These are phyloP conservation scores for Heimioporus sp. DNA, from an alignment of 768 basidiomycete species.

Conservation along the genomic window DNA sequence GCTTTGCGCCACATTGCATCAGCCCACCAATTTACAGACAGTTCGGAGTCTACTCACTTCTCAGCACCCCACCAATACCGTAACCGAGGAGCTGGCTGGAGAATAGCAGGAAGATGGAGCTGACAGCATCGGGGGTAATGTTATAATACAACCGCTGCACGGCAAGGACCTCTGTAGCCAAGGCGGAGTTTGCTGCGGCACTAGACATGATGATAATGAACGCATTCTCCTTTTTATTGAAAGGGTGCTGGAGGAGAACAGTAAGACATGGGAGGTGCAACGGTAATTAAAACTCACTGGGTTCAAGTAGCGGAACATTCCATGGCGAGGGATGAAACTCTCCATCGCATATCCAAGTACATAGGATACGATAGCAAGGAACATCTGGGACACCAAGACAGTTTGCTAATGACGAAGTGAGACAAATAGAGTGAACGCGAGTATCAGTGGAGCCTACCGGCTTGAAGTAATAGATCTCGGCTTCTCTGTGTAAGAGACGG, in stretches of 20 bases:
- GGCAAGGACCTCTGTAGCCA: slow-evolving; percentile 54
- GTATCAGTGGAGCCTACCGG: slow-evolving; percentile 33
- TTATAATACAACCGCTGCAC: slow-evolving; percentile 55
- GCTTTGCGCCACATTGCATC: too few relatives aligned
- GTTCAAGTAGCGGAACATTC: too few relatives aligned
- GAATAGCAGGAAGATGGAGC: slow-evolving; percentile 47
- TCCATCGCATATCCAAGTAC: slow-evolving; percentile 47
- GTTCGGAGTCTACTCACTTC: too few relatives aligned
- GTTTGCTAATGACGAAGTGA: slow-evolving; percentile 41
- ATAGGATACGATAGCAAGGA: slow-evolving; percentile 53
- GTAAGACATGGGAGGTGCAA: too few relatives aligned
- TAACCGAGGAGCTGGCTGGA: slow-evolving; percentile 42
- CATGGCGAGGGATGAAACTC: slow-evolving; percentile 45
- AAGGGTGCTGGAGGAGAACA: too few relatives aligned
- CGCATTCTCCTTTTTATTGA: slow-evolving; percentile 59
- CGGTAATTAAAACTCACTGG: too few relatives aligned
- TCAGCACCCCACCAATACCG: slow-evolving; percentile 56
- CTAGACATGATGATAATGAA: slow-evolving; percentile 57
- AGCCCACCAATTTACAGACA: too few relatives aligned
- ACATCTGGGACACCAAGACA: slow-evolving; percentile 51
- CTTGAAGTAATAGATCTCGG: slow-evolving; percentile 64
- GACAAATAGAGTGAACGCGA: background rate
- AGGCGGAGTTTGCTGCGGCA: slow-evolving; percentile 53
- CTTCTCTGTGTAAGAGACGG: slow-evolving; percentile 26
- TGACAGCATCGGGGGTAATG: slow-evolving; percentile 44